Evolutionary conservation across 495 filamentous ascomycete genomes (phyloP).

Genomic region (Aspergillus sparsus): DNA sequence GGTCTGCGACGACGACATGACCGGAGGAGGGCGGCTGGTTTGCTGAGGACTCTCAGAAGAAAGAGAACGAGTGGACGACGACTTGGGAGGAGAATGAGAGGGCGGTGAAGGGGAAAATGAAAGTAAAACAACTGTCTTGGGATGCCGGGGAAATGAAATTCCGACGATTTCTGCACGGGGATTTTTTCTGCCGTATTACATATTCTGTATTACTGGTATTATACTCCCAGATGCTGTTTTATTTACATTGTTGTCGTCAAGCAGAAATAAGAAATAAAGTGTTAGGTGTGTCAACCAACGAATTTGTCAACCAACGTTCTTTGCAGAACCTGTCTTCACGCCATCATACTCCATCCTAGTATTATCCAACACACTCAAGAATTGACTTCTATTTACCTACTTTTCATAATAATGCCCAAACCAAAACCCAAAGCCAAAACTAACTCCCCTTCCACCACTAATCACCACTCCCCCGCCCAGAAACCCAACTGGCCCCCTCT

Average conservation of each 20-base stretch:
- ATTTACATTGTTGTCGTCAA: too few relatives aligned
- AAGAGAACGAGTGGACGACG: slow-evolving; percentile 22
- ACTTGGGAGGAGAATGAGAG: slow-evolving; percentile 29
- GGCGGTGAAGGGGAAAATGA: slow-evolving; percentile 32
- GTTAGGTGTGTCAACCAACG: too few relatives aligned
- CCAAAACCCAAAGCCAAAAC: slow-evolving; percentile 28
- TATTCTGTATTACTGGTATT: neutral
- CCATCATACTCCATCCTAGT: neutral
- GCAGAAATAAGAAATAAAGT: too few relatives aligned
- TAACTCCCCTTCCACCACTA: slow-evolving; percentile 18
- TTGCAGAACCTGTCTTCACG: neutral
- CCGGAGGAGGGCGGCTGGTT: slow-evolving; percentile 30
- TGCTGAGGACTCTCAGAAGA: slow-evolving; percentile 23
- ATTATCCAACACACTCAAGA: neutral
- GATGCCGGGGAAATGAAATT: slow-evolving; percentile 24
- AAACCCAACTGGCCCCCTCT: slow-evolving; percentile 71
- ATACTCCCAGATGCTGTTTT: too few relatives aligned
- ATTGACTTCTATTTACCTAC: neutral
- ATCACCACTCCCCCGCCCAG: slow-evolving; percentile 10
- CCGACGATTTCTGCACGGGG: slow-evolving; percentile 20
- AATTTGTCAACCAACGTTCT: too few relatives aligned
- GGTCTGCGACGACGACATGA: slow-evolving; percentile 58
- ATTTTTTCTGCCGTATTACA: slow-evolving; percentile 1
- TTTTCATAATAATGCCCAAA: slow-evolving; percentile 14
- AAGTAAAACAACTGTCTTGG: slow-evolving; percentile 4